Percentiles rank a stretch among this genome's conserved stretches.
phyloP scores from a whole-genome alignment of 495 filamentous ascomycete genomes.

The Gamarada debralockiae region DNA sequence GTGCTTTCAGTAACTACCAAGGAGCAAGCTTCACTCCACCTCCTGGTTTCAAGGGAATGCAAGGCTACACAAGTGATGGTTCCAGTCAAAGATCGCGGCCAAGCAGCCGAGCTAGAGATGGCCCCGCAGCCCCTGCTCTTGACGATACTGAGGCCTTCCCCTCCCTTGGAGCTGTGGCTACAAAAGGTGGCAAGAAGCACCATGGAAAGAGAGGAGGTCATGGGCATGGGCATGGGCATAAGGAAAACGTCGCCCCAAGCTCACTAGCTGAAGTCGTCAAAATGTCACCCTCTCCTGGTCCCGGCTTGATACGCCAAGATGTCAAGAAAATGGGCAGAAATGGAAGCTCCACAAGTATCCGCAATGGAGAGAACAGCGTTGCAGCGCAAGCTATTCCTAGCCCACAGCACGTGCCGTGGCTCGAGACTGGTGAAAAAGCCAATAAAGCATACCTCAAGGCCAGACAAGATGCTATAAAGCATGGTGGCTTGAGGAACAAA shows the following conservation, averaged over 20 bases:
- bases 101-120: slow-evolving; percentile 72
- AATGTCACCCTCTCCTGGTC: slow-evolving; percentile 78
- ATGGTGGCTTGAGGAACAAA: slow-evolving; percentile 93
- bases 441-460: slow-evolving; percentile 95
- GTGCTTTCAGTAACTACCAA: slow-evolving; percentile 41
- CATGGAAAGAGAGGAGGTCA: slow-evolving; percentile 83
- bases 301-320: slow-evolving; percentile 41
- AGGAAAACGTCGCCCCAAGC: slow-evolving; percentile 63
- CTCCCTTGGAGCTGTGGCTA: slow-evolving; percentile 75
- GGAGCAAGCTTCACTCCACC: slow-evolving; percentile 51
- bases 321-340: slow-evolving; percentile 46
- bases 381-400: slow-evolving; percentile 78
- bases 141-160: slow-evolving; percentile 98
- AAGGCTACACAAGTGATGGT: slow-evolving; percentile 49
- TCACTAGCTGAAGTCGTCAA: slow-evolving; percentile 95
- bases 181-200: slow-evolving; percentile 80
- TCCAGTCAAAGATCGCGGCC: slow-evolving; percentile 78
- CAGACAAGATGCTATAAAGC: slow-evolving; percentile 90
- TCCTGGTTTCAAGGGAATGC: slow-evolving; percentile 54
- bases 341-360: slow-evolving; percentile 48
- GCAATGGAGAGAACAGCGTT: slow-evolving; percentile 70
- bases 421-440: slow-evolving; percentile 86
- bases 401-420: slow-evolving; percentile 93
- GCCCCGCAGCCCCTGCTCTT: slow-evolving; percentile 68
- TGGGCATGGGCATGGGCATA: slow-evolving; percentile 66